These are phyloP conservation scores for Xerocomus potaroensis DNA, from an alignment of 768 basidiomycete genomes.

Conservation along the genomic window DNA sequence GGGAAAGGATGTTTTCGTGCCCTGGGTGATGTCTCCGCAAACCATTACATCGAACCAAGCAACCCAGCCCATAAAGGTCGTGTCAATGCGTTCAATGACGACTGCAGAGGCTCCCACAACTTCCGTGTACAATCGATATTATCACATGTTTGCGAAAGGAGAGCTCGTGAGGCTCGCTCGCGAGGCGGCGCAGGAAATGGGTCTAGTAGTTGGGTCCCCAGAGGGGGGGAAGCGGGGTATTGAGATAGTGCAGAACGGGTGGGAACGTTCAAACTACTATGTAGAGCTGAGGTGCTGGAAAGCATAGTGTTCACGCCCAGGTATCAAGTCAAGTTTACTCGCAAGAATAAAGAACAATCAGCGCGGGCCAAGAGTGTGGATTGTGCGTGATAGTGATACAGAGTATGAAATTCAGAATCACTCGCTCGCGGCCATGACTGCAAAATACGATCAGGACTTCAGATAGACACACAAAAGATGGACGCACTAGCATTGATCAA, in stretches of 20 bases:
- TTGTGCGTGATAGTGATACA: slow-evolving; percentile 29
- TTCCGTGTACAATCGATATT: slow-evolving; percentile 85
- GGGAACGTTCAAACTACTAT: slow-evolving; percentile 90
- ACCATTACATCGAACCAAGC: slow-evolving; percentile 16
- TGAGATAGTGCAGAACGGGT: slow-evolving; percentile 67
- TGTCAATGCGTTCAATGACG: not conserved
- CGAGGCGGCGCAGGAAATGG: slow-evolving; percentile 59
- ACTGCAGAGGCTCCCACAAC: slow-evolving; percentile 18
- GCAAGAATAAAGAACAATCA: slow-evolving; percentile 1
- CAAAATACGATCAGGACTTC: slow-evolving; percentile 10
- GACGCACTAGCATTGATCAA: slow-evolving; percentile 94
- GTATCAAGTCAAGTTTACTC: slow-evolving; percentile 1
- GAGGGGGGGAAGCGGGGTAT: slow-evolving; percentile 40
- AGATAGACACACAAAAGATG: not conserved
- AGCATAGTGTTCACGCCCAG: slow-evolving; percentile 19
- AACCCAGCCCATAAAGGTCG: slow-evolving; percentile 1
- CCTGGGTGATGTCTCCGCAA: slow-evolving; percentile 66
- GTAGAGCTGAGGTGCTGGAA: slow-evolving; percentile 70
- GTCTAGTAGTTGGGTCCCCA: slow-evolving; percentile 45
- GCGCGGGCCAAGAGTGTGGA: slow-evolving; percentile 14
- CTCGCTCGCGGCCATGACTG: slow-evolving; percentile 93
- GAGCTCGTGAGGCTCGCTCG: slow-evolving; percentile 65
- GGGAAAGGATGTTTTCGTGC: slow-evolving; percentile 85
- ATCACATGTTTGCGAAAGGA: slow-evolving; percentile 88
- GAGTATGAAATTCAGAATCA: slow-evolving; percentile 40